Conservation (phyloP, 495 filamentous ascomycete species). For the Clohesyomyces aquaticus region DNA sequence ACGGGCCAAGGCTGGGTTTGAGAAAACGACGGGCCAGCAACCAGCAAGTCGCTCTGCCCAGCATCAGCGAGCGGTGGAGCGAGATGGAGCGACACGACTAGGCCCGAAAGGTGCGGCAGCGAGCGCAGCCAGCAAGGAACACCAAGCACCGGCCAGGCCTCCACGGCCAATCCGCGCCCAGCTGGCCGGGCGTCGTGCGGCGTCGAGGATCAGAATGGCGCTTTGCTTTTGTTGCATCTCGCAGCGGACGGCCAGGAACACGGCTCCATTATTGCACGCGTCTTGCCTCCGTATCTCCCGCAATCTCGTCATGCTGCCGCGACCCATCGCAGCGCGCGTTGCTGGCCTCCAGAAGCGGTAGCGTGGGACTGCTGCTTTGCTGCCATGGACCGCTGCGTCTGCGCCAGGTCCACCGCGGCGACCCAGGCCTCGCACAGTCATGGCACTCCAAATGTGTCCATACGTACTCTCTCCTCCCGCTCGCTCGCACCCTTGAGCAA, state of each 20-base stretch:
- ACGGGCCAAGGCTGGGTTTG: constrained; percentile 32
- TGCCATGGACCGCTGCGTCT: too few species aligned
- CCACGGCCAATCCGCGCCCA: constrained; percentile 31
- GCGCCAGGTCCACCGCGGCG: background rate
- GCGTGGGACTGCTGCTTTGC: constrained; percentile 12
- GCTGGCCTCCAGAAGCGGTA: background rate
- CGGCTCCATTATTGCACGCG: constrained; percentile 30
- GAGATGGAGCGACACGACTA: constrained; percentile 33
- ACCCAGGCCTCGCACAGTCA: constrained; percentile 20
- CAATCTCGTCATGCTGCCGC: background rate
- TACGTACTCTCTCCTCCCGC: background rate
- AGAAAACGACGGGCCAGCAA: constrained; percentile 33
- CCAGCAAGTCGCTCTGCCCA: background rate
- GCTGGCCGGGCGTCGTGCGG: constrained; percentile 26
- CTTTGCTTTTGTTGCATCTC: constrained; percentile 31
- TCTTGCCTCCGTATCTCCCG: constrained; percentile 8
- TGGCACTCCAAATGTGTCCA: background rate
- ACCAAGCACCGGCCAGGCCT: background rate
- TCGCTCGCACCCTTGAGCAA: background rate
- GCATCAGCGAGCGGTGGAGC: constrained; percentile 20
- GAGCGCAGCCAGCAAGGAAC: constrained; percentile 23
- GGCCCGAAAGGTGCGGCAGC: constrained; percentile 13
- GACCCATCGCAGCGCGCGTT: background rate
- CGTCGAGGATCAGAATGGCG: constrained; percentile 30
- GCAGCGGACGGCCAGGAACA: constrained; percentile 31